Conservation (phyloP, 352 stramenopile species). For the Phytophthora pseudosyringae region DNA sequence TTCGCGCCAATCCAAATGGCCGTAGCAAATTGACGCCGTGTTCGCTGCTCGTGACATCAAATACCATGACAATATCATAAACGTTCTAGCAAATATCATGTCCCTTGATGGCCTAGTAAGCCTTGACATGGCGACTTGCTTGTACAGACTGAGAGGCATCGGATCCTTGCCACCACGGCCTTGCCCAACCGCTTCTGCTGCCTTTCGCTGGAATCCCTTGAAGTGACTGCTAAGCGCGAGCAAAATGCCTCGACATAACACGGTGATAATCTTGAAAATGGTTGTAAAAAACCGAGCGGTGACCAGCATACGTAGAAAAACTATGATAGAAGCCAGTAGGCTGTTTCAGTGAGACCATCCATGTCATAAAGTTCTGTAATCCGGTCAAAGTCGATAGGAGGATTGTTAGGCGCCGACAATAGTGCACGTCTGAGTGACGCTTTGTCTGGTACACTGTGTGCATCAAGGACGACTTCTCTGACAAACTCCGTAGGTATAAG, state of each 20-base stretch:
- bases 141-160: conserved; percentile 18
- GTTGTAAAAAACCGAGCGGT: conserved; percentile 21
- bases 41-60: conserved; percentile 28
- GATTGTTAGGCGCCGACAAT: background rate
- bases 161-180: conserved; percentile 15
- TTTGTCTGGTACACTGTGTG: background rate
- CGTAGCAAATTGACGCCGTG: conserved; percentile 22
- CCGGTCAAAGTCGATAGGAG: conserved; percentile 17
- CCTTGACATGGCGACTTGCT: conserved; percentile 11
- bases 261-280: conserved; percentile 19
- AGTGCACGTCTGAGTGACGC: conserved; percentile 1
- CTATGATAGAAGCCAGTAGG: conserved; percentile 7
- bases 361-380: conserved; percentile 23
- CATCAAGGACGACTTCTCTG: background rate
- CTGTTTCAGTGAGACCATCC: conserved; percentile 23
- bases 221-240: conserved; percentile 2
- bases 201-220: conserved; percentile 10
- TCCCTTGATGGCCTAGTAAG: conserved; percentile 1
- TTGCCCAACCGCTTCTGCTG: background rate
- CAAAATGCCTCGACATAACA: background rate
- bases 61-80: conserved; percentile 33
- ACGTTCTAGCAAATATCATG: conserved; percentile 32
- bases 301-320: conserved; percentile 20
- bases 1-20: conserved; percentile 33
- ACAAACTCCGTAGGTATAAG: background rate